Percentiles rank a stretch among this genome's conserved stretches.
Evolutionary conservation across 2,329 filamentous ascomycete species (phyloP).

Genomic region (Teratosphaeria epicoccoides): DNA sequence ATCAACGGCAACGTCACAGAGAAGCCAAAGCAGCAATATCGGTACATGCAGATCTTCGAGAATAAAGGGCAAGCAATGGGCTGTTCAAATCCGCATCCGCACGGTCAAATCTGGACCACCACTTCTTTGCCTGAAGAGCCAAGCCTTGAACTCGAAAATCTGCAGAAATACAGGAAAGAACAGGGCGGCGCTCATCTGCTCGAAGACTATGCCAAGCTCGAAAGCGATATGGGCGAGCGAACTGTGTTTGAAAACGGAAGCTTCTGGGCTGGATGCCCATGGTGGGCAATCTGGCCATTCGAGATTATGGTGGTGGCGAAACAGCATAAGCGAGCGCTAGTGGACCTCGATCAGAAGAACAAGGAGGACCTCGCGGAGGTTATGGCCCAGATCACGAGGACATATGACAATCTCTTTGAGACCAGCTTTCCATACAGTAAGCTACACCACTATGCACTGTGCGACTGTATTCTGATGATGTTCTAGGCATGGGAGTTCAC

Average conservation of each 20-base stretch:
- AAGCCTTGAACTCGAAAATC: constrained; percentile 62
- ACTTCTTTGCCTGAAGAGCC: constrained; percentile 86
- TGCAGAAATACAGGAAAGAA: constrained; percentile 65
- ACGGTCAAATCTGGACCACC: constrained; percentile 94
- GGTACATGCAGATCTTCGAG: constrained; percentile 99
- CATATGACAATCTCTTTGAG: constrained; percentile 96
- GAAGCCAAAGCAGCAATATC: constrained; percentile 63
- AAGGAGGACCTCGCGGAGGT: constrained; percentile 66
- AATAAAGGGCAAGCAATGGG: constrained; percentile 98
- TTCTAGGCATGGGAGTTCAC: constrained; percentile 74
- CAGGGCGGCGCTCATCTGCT: constrained; percentile 67
- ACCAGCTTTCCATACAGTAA: constrained; percentile 89
- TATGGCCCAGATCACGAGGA: constrained; percentile 74
- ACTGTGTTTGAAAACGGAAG: constrained; percentile 77
- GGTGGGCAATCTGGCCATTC: constrained; percentile 98
- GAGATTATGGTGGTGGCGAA: constrained; percentile 85
- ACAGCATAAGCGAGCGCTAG: constrained; percentile 69
- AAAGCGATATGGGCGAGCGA: constrained; percentile 70
- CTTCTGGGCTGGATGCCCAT: constrained; percentile 84
- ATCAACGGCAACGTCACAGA: constrained; percentile 33
- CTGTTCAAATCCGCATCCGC: constrained; percentile 95
- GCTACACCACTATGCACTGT: constrained; percentile 5
- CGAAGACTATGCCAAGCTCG: constrained; percentile 75
- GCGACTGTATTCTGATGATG: constrained; percentile 12
- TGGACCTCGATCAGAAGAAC: constrained; percentile 67